Conservation (phyloP, 768 basidiomycete species). For the Chalciporus pseudorubinellus region DNA sequence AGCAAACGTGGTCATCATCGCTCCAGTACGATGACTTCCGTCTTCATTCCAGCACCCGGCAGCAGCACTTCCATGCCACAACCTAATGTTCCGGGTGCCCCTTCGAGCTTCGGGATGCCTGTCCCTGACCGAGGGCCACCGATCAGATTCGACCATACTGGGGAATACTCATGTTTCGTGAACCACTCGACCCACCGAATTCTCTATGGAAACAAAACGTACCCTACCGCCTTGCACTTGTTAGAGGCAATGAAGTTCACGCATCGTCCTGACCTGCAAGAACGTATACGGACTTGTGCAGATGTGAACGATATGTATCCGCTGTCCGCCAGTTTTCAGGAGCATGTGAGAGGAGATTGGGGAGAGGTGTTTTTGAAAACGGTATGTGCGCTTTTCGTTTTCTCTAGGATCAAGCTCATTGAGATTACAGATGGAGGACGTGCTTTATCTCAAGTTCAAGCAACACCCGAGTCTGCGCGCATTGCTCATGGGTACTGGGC, state of each 20-base stretch:
- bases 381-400: conserved; percentile 36
- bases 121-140: conserved; percentile 17
- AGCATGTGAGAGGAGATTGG: conserved; percentile 56
- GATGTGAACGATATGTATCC: conserved; percentile 39
- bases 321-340: conserved; percentile 33
- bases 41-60: conserved; percentile 23
- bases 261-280: conserved; percentile 50
- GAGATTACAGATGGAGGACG: conserved; percentile 59
- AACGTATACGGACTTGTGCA: conserved; percentile 49
- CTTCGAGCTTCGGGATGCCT: conserved; percentile 16
- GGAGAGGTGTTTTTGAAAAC: conserved; percentile 44
- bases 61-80: conserved; percentile 1
- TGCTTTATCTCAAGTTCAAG: conserved; percentile 62
- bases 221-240: conserved; percentile 73
- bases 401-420: not conserved
- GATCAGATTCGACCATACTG: conserved; percentile 43
- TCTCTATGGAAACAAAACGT: conserved; percentile 50
- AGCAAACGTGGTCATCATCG: conserved; percentile 20
- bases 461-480: conserved; percentile 62
- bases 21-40: conserved; percentile 17
- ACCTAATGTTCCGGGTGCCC: not conserved
- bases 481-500: conserved; percentile 53
- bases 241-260: conserved; percentile 73
- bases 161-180: conserved; percentile 49
- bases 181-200: conserved; percentile 67